These are phyloP conservation scores for Patellifolia procumbens DNA, from an alignment of 179 eudicot species.

Conservation along the genomic window DNA sequence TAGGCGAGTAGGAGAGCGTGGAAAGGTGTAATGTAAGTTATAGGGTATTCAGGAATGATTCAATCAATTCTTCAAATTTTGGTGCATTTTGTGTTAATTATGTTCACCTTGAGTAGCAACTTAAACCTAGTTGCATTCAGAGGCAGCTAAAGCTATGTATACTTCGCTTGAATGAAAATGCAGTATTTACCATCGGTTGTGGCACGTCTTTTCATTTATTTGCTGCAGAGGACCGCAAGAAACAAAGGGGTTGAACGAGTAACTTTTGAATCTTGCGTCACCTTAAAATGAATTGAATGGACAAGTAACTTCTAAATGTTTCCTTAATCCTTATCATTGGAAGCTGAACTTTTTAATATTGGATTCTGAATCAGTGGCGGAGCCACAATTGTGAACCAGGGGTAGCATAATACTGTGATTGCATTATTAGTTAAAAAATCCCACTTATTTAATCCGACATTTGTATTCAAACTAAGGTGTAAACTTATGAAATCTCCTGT, in stretches of 20 bases:
- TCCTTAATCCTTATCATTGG: no score
- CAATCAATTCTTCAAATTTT: constrained; percentile 18
- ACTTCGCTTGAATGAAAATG: background rate
- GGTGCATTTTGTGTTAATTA: constrained; percentile 14
- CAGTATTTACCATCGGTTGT: background rate
- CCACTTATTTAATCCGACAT: no score
- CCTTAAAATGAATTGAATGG: no score
- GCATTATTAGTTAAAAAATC: no score
- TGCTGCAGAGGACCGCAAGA: background rate
- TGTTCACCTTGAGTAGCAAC: background rate
- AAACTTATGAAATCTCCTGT: no score
- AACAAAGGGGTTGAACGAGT: background rate
- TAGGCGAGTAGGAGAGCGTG: background rate
- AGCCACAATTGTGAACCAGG: no score
- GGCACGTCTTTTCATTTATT: background rate
- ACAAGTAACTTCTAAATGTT: no score
- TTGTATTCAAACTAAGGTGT: no score
- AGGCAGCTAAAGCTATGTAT: background rate
- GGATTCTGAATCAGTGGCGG: no score
- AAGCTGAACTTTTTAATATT: no score
- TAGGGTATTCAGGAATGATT: constrained; percentile 23
- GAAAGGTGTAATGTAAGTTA: constrained; percentile 25
- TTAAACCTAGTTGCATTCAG: background rate
- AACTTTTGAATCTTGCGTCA: no score
- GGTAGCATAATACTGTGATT: no score